Percentiles rank a stretch among this genome's conserved stretches.
These are phyloP conservation scores for Rhodotorula sp. DNA, from an alignment of 1,284 basidiomycete species.

Conservation along the genomic window DNA sequence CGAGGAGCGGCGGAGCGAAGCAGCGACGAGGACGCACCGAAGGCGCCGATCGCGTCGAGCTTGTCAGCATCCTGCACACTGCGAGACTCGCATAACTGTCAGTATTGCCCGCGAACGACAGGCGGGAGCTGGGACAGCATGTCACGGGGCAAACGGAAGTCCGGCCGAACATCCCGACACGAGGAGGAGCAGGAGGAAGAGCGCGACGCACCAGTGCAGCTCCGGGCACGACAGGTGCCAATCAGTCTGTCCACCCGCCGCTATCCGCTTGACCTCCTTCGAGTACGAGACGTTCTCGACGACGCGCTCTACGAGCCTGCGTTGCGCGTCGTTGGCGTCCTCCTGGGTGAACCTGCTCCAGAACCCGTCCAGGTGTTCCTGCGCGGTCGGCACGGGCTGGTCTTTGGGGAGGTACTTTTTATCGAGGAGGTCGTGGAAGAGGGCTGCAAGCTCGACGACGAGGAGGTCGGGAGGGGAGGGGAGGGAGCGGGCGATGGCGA, in stretches of 20 bases:
- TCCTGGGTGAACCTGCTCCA: conserved; percentile 7
- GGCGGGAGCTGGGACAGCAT: too few species aligned
- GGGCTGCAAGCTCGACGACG: conserved; percentile 75
- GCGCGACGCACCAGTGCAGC: conserved; percentile 63
- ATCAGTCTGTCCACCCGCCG: conserved; percentile 43
- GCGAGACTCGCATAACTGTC: background rate
- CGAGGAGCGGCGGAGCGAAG: background rate
- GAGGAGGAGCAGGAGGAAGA: background rate
- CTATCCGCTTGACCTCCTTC: conserved; percentile 67
- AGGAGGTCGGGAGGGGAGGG: conserved; percentile 60
- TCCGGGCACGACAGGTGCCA: conserved; percentile 80
- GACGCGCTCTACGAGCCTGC: conserved; percentile 56
- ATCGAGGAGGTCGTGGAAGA: conserved; percentile 86
- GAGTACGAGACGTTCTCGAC: conserved; percentile 83
- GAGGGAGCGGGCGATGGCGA: conserved; percentile 23
- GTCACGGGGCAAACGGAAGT: background rate
- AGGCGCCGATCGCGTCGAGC: conserved; percentile 86
- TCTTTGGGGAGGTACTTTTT: conserved; percentile 67
- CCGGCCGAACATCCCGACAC: too few species aligned
- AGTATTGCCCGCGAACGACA: background rate
- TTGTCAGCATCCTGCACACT: conserved; percentile 86
- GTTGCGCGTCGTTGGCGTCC: conserved; percentile 23
- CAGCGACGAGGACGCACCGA: conserved; percentile 60
- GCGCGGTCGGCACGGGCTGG: background rate
- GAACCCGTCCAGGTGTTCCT: conserved; percentile 12